These are phyloP conservation scores for Phialemonium atrogriseum DNA, from an alignment of 2,329 filamentous ascomycete genomes.

Conservation along the genomic window DNA sequence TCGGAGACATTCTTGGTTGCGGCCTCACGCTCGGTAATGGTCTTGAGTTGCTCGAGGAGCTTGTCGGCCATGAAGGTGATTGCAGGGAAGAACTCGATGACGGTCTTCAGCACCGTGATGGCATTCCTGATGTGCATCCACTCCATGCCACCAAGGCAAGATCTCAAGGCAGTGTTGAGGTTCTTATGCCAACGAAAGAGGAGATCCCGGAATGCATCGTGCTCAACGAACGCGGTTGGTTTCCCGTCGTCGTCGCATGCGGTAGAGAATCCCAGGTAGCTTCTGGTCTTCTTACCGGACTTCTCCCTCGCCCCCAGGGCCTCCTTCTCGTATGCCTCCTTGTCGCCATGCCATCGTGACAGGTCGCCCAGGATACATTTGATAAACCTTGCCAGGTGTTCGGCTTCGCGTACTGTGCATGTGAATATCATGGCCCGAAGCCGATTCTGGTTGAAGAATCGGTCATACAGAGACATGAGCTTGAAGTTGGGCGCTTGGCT, in stretches of 20 bases:
- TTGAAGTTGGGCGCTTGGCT: constrained; percentile 80
- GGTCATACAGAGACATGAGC: constrained; percentile 73
- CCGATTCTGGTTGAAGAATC: constrained; percentile 75
- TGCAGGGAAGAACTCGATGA: constrained; percentile 76
- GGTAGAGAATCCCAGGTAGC: constrained; percentile 70
- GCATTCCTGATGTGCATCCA: constrained; percentile 98
- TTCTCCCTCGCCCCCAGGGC: constrained; percentile 49
- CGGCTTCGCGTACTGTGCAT: constrained; percentile 82
- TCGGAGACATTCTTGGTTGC: constrained; percentile 34
- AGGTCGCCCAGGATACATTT: constrained; percentile 75
- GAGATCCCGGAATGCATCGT: constrained; percentile 76
- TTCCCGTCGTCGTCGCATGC: constrained; percentile 63
- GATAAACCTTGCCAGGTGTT: constrained; percentile 87
- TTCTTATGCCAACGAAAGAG: constrained; percentile 87
- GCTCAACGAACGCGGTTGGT: constrained; percentile 65
- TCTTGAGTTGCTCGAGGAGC: constrained; percentile 55
- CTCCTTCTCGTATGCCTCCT: constrained; percentile 70
- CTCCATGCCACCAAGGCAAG: constrained; percentile 72
- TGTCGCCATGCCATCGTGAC: constrained; percentile 74
- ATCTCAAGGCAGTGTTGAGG: constrained; percentile 69
- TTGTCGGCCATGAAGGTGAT: constrained; percentile 79
- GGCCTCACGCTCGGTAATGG: constrained; percentile 55
- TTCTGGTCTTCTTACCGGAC: constrained; percentile 33
- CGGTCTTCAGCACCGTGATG: constrained; percentile 76
- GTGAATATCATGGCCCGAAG: constrained; percentile 78